Evolutionary conservation across 495 filamentous ascomycete genomes (phyloP), one percentile per base, ranked within the genome.

Genomic region (Mytilinidion resinicola): DNA sequence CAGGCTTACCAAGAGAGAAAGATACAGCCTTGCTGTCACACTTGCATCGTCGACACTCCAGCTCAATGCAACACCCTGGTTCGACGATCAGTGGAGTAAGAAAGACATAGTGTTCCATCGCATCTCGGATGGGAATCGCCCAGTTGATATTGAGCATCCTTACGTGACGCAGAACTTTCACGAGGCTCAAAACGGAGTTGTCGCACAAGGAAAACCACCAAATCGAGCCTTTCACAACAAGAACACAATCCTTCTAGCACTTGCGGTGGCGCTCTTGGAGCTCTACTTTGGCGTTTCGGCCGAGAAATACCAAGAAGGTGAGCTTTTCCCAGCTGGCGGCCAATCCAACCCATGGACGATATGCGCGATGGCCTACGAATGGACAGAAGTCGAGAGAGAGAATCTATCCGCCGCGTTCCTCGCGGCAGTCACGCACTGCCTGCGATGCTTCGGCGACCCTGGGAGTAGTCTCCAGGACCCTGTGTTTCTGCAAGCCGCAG

Each of bases 241-340:
- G 51, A 67, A 67, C 51, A 64, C 61, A 3, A 49, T 59, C n/a
- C 61, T 67, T 42, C 59, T 67, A 4, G 61, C 61, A 12, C 61
- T 67, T 15, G 65, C 59, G 5, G 41, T 67, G 37, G 53, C 61
- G 9, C 41, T 67, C 17, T 50, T 67, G 0, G 64, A 67, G 39
- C 57, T 67, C 2, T 67, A 67, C 39, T 67, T 67, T 49, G 64
- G 64, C 11, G 36, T 59, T 8, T 64, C 57, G 21, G 64, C 60
- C 11, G 48, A 63, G 34, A 43, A 60, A 41, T 54, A 58, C 33
- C 63, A 61, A 19, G 50, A 58, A 49, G 14, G 21, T 9, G 59
- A 62, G 14, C 9, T 30, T 38, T 43, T 34, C 21, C 12, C 11
- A 25, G 52, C 43, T 25, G 41, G 43, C 9, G 47, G 21, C 14